Percentiles rank a stretch among this genome's conserved stretches.
Evolutionary conservation across 2,329 filamentous ascomycete genomes (phyloP).

Genomic region (Atkinsonella texensis): DNA sequence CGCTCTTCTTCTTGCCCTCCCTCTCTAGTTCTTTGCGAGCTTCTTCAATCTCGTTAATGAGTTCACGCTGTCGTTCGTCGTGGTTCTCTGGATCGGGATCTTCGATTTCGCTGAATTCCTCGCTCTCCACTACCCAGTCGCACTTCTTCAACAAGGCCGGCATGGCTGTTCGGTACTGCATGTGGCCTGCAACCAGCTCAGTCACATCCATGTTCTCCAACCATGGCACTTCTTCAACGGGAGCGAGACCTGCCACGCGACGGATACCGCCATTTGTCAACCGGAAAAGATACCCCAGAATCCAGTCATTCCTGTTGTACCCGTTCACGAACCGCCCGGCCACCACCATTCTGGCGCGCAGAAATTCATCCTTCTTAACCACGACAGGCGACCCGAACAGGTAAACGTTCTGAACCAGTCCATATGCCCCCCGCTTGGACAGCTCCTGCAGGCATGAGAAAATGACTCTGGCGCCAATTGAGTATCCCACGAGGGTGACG

Average conservation of each 20-base stretch:
- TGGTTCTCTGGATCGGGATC: constrained; percentile 95
- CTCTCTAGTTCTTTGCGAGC: constrained; percentile 77
- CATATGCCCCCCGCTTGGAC: constrained; percentile 68
- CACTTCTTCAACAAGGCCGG: constrained; percentile 75
- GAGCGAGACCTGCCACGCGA: constrained; percentile 70
- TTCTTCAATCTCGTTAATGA: constrained; percentile 95
- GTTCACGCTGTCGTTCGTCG: constrained; percentile 70
- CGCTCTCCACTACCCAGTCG: constrained; percentile 82
- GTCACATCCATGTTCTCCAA: constrained; percentile 87
- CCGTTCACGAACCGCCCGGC: constrained; percentile 91
- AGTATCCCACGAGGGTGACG: constrained; percentile 90
- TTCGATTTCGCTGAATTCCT: constrained; percentile 94
- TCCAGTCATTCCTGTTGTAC: constrained; percentile 94
- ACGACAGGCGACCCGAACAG: constrained; percentile 88
- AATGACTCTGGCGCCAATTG: constrained; percentile 81
- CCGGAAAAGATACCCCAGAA: constrained; percentile 89
- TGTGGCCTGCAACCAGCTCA: constrained; percentile 76
- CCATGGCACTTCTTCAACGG: constrained; percentile 63
- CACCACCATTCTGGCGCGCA: constrained; percentile 70
- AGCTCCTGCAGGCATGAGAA: constrained; percentile 85
- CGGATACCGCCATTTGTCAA: constrained; percentile 87
- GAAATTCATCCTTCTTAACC: constrained; percentile 80
- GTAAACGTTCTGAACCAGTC: constrained; percentile 89
- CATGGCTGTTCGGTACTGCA: constrained; percentile 93
- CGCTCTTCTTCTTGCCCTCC: constrained; percentile 55